Base-by-base conservation (phyloP, 202 grass and related monocot species). In the Musa balbisiana region DNA sequence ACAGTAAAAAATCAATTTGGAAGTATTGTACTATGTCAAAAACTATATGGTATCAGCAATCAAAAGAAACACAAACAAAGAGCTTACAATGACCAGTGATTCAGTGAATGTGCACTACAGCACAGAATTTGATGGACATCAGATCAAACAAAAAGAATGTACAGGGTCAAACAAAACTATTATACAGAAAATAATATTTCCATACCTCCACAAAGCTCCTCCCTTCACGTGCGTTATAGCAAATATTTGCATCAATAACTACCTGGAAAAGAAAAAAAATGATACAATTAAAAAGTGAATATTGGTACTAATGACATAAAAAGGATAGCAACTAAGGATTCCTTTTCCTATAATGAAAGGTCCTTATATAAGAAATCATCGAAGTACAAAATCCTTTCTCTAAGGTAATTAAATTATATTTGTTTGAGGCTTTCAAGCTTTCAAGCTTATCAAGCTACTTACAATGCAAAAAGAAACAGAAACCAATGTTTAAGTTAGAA, bases 221-320 rank as follows among this genome's bases (percentile, higher is more conserved):
- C 76, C 90, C 90, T 89, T 98, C 88, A 71, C 83, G 73, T 87
- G 91, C 91, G 79, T 98, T 92, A 82, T 89, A 91, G 73, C 86
- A 86, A 67, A 97, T 85, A 85, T 93, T 91, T 77, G 83, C 94
- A 22, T 93, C 88, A 84, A 97, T 83, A 82, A 84, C 84, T 83
- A 82, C 79, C 94, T 98, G 83, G 82, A 92, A 86, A 72, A 0
- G 63, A 27, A 74, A 62, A 53, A 17, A 76, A 10, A 64, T 23
- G 54, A 1, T 73, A 6, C 4, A 43, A 55, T 51, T 20, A 51
- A 10, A 62, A 55, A 69, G 24, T 53, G 11, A 66, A 52, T 15
- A 2, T 60, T 76, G 22, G 8, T 14, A 53, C 19, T 52, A 52
- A 52, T 53, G 8, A 25, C 8, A 66, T 2, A 67, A 51, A 53